Conservation (phyloP, 2,329 filamentous ascomycete genomes). For the Aspergillus brunneoviolaceus region DNA sequence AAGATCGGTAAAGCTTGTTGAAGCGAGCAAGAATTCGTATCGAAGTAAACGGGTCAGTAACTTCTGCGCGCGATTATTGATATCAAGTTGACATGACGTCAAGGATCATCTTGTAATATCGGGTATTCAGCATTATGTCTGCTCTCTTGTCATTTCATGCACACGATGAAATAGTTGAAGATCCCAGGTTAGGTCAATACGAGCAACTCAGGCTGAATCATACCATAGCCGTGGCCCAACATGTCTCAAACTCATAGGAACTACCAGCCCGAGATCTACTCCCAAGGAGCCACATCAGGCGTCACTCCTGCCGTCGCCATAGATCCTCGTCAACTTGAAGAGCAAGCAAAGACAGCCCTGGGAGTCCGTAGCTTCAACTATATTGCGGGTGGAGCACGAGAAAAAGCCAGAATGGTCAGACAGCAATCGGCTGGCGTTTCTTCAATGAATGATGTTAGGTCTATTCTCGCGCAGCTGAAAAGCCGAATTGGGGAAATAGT, state of each 20-base stretch:
- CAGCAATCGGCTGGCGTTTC: conserved; percentile 59
- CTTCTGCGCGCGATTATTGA: not conserved
- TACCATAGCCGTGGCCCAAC: not conserved
- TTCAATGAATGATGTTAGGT: conserved; percentile 48
- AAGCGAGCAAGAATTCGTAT: not conserved
- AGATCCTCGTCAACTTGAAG: conserved; percentile 57
- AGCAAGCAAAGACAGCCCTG: conserved; percentile 54
- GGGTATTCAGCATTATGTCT: not conserved
- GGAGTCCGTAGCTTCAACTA: conserved; percentile 56
- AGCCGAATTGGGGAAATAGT: not conserved
- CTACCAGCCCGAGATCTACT: conserved; percentile 53
- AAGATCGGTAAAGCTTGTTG: not conserved
- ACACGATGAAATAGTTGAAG: too few species aligned
- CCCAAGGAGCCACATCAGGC: conserved; percentile 52
- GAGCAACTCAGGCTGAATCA: not conserved
- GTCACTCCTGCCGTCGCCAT: conserved; percentile 57
- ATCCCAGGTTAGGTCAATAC: not conserved
- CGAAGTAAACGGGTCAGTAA: not conserved
- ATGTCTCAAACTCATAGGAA: conserved; percentile 44
- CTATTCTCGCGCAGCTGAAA: not conserved
- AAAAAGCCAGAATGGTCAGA: conserved; percentile 61
- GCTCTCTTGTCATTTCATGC: not conserved
- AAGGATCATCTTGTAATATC: not conserved
- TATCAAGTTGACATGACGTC: not conserved
- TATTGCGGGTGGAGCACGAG: conserved; percentile 62